Evolutionary conservation across 2,329 filamentous ascomycete species (phyloP), one percentile per base, ranked within the genome.

Genomic region (Colletotrichum plurivorum): DNA sequence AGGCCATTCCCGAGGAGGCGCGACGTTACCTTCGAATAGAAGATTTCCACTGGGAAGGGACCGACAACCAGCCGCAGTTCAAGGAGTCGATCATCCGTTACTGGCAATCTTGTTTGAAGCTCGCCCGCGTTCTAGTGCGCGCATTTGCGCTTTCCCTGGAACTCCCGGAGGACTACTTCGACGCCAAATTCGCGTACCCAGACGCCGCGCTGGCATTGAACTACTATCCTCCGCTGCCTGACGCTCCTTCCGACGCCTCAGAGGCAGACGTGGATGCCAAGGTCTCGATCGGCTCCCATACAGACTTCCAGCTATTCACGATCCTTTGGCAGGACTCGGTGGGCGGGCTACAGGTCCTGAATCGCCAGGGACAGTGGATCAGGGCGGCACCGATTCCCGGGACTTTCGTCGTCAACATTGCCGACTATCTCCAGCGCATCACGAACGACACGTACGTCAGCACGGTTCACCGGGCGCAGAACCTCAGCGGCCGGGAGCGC

Each of bases 111-210:
- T 85, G 85, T 45, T 78, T 90, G 12, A 78, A 72, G 0, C 79
- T 90, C 1, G 84, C 87, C 1, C 81, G 88, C 22, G 82, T 80
- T 43, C 75, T 90, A 39, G 82, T 87, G 2, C 79, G 80, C 5
- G 77, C 84, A 7, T 89, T 91, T 72, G 88, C 88, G 0, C 78
- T 91, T 3, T 84, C 84, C 5, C 79, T 90, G 2, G 82, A 83
- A 12, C 78, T 90, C 4, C 80, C 83, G 0, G 88, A 90, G 72
- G 73, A 82, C 41, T 85, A 86, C 63, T 90, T 90, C 73, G 87
- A 90, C 69, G 77, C 78, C 3, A 84, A 88, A 61, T 84, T 85
- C 18, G 84, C 81, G 0, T 83, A 86, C 71, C 88, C 88, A 0
- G 87, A 82, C 41, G 81, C 80, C 8, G 77, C 80, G 5, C 74